Evolutionary conservation across 2,329 filamentous ascomycete species (phyloP), one percentile per base, ranked within the genome.

Genomic region (Penicillium digitatum): DNA sequence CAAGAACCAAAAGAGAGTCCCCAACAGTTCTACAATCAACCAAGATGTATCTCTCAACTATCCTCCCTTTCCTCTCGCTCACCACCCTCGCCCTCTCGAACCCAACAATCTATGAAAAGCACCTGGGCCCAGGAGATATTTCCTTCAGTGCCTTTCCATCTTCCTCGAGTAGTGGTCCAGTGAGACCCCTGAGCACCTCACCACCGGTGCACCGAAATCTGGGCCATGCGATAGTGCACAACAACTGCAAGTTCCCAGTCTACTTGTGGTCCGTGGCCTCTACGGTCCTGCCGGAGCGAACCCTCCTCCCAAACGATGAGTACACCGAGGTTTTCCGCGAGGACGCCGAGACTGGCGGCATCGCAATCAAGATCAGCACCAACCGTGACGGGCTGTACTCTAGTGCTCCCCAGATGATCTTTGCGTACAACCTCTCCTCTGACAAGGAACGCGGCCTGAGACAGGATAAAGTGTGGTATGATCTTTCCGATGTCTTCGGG

Each of bases 401-500:
- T 7, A 68, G 64, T 18, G 62, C 67, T 3, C 67, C 74, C 5
- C 67, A 76, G 63, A 74, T 72, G 3, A 66, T 74, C 22, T 77
- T 76, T 52, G 74, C 74, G 24, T 78, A 78, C 60, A 76, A 69
- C 32, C 62, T 76, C 20, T 60, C 65, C 43, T 61, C 69, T 16
- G 57, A 57, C 32, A 43, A n/a, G 14, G 26, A 20, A 1, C 43
- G 37, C 1, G 35, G 45, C 1, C n/a, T 11, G 35, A 54, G 54
- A 7, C 47, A 46, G 0, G 32, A 54, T 1, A 53, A 60, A 35
- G 66, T 77, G 45, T 76, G 73, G 66, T 78, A 77, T 56, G 74
- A 76, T 61, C 61, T 78, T 38, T 73, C 71, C 3, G 74, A 78
- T 68, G 73, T 77, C 18, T 73, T 74, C 63, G 76, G 76, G 9